These are phyloP conservation scores for Saturnispora zaruensis DNA, from an alignment of 805 yeast genomes.

Conservation along the genomic window DNA sequence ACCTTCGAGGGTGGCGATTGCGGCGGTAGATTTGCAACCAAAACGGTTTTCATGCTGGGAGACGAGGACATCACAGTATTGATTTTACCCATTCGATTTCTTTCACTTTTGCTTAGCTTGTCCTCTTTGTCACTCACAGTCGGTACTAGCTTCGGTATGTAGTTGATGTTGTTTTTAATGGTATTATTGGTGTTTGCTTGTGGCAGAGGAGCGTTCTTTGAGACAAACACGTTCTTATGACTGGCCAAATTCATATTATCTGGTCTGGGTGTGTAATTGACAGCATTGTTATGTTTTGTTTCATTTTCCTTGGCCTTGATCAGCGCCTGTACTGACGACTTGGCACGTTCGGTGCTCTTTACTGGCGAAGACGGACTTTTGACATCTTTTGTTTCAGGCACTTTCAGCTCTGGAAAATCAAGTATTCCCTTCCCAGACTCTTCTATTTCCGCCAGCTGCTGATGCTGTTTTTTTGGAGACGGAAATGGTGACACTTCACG, in stretches of 20 bases:
- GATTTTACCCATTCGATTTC: slow-evolving; percentile 26
- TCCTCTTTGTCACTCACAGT: slow-evolving; percentile 8
- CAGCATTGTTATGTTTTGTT: slow-evolving; percentile 21
- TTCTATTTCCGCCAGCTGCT: neutral
- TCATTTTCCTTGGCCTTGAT: slow-evolving; percentile 29
- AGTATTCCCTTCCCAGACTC: neutral
- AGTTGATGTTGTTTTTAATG: no score
- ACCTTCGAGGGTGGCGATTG: neutral
- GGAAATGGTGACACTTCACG: slow-evolving; percentile 5
- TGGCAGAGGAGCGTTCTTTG: slow-evolving; percentile 5
- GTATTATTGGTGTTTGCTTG: slow-evolving; percentile 13
- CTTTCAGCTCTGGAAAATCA: slow-evolving; percentile 2
- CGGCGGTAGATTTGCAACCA: slow-evolving; percentile 6
- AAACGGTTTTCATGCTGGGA: slow-evolving; percentile 26
- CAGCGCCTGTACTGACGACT: slow-evolving; percentile 28
- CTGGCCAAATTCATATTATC: slow-evolving; percentile 8
- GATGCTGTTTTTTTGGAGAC: slow-evolving; percentile 7
- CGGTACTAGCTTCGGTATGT: neutral
- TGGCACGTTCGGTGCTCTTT: slow-evolving; percentile 7
- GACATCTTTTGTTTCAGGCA: neutral
- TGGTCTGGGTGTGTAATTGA: slow-evolving; percentile 21
- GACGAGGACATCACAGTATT: slow-evolving; percentile 29
- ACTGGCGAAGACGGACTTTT: slow-evolving; percentile 8
- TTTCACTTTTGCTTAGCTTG: slow-evolving; percentile 23
- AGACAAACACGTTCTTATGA: slow-evolving; percentile 7